Conservation (phyloP, 305 asterid species). For the Withania somnifera region DNA sequence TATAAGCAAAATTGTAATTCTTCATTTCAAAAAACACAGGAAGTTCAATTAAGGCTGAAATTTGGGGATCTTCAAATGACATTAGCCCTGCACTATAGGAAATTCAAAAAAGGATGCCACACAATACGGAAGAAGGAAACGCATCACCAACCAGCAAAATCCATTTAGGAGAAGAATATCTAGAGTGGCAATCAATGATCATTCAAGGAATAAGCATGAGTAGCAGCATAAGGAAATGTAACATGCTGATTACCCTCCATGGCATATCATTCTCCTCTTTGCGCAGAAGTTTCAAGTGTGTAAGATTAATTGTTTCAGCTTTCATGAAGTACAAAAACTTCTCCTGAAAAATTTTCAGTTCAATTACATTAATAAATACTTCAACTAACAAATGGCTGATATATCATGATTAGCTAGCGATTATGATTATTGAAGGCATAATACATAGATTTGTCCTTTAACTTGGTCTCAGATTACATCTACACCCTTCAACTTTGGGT, state of each 20-base stretch:
- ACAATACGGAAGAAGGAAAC: neutral
- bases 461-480: no score
- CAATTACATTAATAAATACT: neutral
- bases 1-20: neutral
- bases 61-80: neutral
- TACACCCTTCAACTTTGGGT: no score
- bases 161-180: neutral
- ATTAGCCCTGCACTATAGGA: neutral
- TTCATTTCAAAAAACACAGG: neutral
- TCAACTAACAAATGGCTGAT: neutral
- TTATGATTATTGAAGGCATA: no score
- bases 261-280: conserved; percentile 24
- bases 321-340: conserved; percentile 22
- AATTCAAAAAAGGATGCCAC: neutral
- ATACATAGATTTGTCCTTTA: no score
- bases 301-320: conserved; percentile 19
- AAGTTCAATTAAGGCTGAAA: neutral
- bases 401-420: neutral
- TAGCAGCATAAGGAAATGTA: neutral
- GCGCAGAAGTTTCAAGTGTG: conserved; percentile 14
- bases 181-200: neutral
- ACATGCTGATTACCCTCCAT: conserved; percentile 15
- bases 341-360: conserved; percentile 13
- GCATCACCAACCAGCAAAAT: neutral
- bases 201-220: neutral